Base-by-base conservation (phyloP, 2,329 filamentous ascomycete genomes). In the Myriangium duriaei region DNA sequence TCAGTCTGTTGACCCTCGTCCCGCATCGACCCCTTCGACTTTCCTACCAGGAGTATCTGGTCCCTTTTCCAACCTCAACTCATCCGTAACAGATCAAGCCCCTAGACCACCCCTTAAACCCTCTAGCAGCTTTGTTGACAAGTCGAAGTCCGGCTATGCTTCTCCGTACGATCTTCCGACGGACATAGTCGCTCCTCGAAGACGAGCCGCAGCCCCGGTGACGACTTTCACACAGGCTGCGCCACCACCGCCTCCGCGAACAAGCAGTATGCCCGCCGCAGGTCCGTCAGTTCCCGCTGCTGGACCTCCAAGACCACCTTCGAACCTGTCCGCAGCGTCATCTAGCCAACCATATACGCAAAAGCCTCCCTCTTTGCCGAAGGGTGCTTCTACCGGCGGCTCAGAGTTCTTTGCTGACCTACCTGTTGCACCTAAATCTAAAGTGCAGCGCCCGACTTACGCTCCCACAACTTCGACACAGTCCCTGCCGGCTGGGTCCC, bases 81-180 rank as follows among this genome's bases (percentile, higher is more conserved):
- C 15, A 5, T 15, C n/a, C 11, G 7, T 26, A n/a, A 7, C 21
- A 26, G 21, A 7, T 7, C 26, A 19, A n/a, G 28, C 28, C 18
- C 39, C 32, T 17, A 34, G 39, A 33, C 39, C 43, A 11, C 19
- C 38, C n/a, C 41, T 33, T 10, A 32, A 32, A 12, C 35, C 39
- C 6, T 34, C 63, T 1, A 76, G 92, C 55, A 96, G 88, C 59
- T 98, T 94, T 58, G 84, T 74, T 4, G 81, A 88, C 57, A 92
- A 92, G 58, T 67, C 84, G 3, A 96, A 93, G 60, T 83, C 83
- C 40, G 87, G 88, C 5, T 98, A 98, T 56, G 72, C 80, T 34
- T 96, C 88, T 13, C 91, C 91, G 0, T 98, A 95, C 51, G 92
- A 98, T 61, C 68, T 98, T 13, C 91, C 91, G 3, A 83, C 91